Evolutionary conservation across 192 early-diverging fungal species (phyloP), one percentile per base, ranked within the genome.

Genomic region (Entomortierella parvispora): DNA sequence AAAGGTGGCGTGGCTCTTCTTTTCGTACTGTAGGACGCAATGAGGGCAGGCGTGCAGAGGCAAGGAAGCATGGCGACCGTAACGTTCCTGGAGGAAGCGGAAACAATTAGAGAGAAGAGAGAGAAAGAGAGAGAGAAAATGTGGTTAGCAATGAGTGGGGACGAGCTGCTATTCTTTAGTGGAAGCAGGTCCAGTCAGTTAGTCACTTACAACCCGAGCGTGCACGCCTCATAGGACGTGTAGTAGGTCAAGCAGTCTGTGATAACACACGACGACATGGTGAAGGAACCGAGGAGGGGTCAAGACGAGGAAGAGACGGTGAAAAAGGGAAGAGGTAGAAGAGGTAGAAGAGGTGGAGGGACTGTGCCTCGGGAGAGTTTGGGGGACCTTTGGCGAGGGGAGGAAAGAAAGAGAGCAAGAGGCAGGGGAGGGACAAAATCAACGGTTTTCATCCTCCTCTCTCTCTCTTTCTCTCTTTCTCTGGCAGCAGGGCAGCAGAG

Each of bases 1-100:
- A 9, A 25, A 32, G 28, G 33, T n/a, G n/a, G n/a, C n/a, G n/a
- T n/a, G n/a, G n/a, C n/a, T n/a, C n/a, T n/a, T n/a, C n/a, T n/a
- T 1, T 3, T 49, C 71, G 8, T 68, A 76, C 71, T 33, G 46
- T 76, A 76, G 9, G 34, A 29, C 1, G 31, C 46, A 28, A 76
- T 68, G 12, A 49, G 58, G 2, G 42, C 47, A 14, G 58, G 4
- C 20, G 64, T 57, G 59, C 71, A 76, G n/a, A 67, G 34, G 33
- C 71, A 76, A 17, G 54, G 54, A 15, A 56, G n/a, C 54, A 56
- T 56, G 29, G 54, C 28, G 17, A 15, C 17, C 9, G 54, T 56
- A 5, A 56, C 33, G 34, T 52, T 63, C 3, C 48, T 49, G 20
- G 34, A 32, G 15, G 9, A 2, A 18, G 6, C 4, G 0, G 20